A percentile compares a stretch with the other conserved stretches of the same genome.
Conservation (phyloP, 805 yeast species). For the Candida ascalaphidarum region DNA sequence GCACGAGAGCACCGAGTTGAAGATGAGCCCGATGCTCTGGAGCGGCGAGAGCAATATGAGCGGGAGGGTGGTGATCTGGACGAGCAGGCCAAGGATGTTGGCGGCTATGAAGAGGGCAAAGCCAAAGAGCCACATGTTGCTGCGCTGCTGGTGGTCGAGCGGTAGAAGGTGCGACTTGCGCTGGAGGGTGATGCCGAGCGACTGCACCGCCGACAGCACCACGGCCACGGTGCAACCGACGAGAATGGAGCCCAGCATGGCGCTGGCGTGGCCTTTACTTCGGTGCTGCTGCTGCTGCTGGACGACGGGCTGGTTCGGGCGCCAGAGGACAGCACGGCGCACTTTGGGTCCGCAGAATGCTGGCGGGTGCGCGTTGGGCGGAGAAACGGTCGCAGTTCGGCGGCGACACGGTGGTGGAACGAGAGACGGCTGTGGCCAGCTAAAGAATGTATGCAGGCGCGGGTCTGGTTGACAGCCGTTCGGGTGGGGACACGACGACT, state of each 20-base stretch:
- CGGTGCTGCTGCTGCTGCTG: slow-evolving; percentile 4
- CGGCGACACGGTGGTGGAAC: too few relatives aligned
- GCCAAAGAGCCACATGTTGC: slow-evolving; percentile 71
- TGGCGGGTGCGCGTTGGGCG: too few relatives aligned
- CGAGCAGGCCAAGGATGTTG: slow-evolving; percentile 71
- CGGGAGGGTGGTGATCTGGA: slow-evolving; percentile 80
- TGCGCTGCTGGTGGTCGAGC: slow-evolving; percentile 24
- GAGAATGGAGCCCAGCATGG: slow-evolving; percentile 29
- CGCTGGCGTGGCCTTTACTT: too few relatives aligned
- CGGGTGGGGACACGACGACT: too few relatives aligned
- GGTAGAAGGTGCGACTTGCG: slow-evolving; percentile 60
- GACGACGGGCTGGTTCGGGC: not conserved
- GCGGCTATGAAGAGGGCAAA: slow-evolving; percentile 61
- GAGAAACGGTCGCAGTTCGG: too few relatives aligned
- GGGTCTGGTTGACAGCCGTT: too few relatives aligned
- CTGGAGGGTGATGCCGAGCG: slow-evolving; percentile 76
- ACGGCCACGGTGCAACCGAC: slow-evolving; percentile 67
- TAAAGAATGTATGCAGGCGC: too few relatives aligned
- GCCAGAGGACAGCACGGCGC: too few relatives aligned
- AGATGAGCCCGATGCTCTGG: slow-evolving; percentile 83
- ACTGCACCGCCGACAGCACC: slow-evolving; percentile 68
- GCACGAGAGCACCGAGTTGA: slow-evolving; percentile 67
- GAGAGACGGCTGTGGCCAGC: too few relatives aligned
- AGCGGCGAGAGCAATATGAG: slow-evolving; percentile 71
- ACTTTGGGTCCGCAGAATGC: too few relatives aligned